Evolutionary conservation across 2,329 filamentous ascomycete species (phyloP).

Genomic region (Xylaria hypoxylon): DNA sequence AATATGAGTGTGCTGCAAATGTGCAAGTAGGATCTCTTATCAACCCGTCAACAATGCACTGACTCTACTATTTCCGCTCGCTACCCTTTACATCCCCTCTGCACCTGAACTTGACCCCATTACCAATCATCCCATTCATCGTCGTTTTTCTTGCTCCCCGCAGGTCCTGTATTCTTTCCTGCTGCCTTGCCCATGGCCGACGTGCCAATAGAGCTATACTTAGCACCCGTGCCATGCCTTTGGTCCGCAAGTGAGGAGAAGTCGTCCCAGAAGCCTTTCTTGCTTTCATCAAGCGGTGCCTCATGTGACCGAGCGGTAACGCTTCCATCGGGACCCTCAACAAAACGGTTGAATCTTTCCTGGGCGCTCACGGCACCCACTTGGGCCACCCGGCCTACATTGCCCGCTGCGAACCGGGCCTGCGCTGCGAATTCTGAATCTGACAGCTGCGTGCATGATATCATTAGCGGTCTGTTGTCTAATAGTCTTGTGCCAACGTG

Average conservation of each 20-base stretch:
- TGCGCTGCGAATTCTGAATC: conserved; percentile 82
- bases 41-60: conserved; percentile 58
- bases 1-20: conserved; percentile 31
- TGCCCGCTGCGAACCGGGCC: conserved; percentile 71
- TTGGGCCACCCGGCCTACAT: conserved; percentile 74
- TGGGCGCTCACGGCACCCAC: conserved; percentile 79
- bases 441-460: conserved; percentile 68
- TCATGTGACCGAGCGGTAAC: conserved; percentile 48
- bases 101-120: conserved; percentile 34
- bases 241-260: conserved; percentile 79
- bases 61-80: background rate
- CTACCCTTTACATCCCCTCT: background rate
- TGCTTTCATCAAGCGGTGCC: conserved; percentile 68
- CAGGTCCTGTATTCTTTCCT: conserved; percentile 49
- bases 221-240: conserved; percentile 54
- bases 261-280: conserved; percentile 91
- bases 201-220: conserved; percentile 66
- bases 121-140: conserved; percentile 76
- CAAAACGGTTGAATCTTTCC: conserved; percentile 85
- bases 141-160: conserved; percentile 58
- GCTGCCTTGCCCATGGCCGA: conserved; percentile 69
- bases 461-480: conserved; percentile 17
- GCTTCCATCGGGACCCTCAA: conserved; percentile 73
- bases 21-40: conserved; percentile 52
- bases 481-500: background rate